Evolutionary conservation across 1,284 basidiomycete species (phyloP).

Genomic region (Rhodotorula glutinis): DNA sequence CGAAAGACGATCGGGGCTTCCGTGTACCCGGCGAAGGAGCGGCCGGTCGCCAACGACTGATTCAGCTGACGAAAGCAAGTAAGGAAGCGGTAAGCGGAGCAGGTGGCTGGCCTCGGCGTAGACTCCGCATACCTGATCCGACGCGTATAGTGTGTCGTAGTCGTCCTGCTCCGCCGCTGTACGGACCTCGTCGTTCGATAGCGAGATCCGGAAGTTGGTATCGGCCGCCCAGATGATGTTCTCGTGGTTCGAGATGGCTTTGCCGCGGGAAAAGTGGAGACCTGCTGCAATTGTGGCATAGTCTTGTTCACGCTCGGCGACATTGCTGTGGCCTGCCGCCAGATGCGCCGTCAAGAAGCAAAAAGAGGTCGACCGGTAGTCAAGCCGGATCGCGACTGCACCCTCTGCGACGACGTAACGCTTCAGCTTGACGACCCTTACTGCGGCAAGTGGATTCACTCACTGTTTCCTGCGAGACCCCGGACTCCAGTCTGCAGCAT

Average conservation of each 20-base stretch:
- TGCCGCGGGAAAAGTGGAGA: conserved; percentile 82
- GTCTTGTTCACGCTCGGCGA: conserved; percentile 86
- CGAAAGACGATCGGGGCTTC: conserved; percentile 85
- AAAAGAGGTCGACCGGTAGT: conserved; percentile 83
- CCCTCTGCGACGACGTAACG: conserved; percentile 41
- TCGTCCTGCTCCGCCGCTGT: conserved; percentile 62
- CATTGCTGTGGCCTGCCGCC: conserved; percentile 85
- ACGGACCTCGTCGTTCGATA: conserved; percentile 77
- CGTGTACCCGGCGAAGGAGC: conserved; percentile 76
- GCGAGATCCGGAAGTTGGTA: conserved; percentile 86
- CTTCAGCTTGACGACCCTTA: background rate
- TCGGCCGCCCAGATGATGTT: conserved; percentile 93
- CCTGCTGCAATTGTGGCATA: conserved; percentile 81
- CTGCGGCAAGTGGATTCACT: background rate
- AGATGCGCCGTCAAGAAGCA: conserved; percentile 96
- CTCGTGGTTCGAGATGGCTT: conserved; percentile 85
- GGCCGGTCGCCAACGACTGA: conserved; percentile 54
- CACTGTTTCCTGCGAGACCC: conserved; percentile 91
- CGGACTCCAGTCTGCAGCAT: conserved; percentile 76
- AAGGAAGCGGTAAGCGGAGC: too few relatives aligned
- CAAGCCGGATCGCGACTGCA: conserved; percentile 86
- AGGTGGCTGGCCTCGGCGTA: too few relatives aligned
- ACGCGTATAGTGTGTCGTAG: conserved; percentile 68
- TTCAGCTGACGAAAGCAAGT: conserved; percentile 8
- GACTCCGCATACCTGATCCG: conserved; percentile 65